A percentile compares a stretch with the other conserved stretches of the same genome.
These are phyloP conservation scores for Phytophthora tubulina DNA, from an alignment of 352 stramenopile genomes.

Conservation along the genomic window DNA sequence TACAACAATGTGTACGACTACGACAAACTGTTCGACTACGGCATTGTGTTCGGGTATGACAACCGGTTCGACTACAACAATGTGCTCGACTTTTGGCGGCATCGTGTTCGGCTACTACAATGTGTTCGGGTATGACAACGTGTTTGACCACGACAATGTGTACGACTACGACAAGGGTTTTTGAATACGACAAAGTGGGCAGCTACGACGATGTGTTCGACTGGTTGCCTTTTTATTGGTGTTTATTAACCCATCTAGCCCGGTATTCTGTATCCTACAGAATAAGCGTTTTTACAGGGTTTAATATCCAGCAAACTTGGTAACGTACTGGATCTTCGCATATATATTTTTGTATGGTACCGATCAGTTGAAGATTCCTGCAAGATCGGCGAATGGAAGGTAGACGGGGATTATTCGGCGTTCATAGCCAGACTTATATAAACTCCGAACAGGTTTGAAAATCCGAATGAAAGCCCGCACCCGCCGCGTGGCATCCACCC, in stretches of 20 bases:
- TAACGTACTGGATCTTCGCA: background rate
- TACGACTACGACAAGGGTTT: no score
- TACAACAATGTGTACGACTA: no score
- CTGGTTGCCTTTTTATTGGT: no score
- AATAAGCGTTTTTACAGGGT: conserved; percentile 25
- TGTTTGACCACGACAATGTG: no score
- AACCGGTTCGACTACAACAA: no score
- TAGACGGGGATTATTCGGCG: conserved; percentile 14
- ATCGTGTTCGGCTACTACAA: no score
- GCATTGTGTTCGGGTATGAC: no score
- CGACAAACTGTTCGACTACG: no score
- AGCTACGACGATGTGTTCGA: no score
- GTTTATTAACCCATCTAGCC: conserved; percentile 24
- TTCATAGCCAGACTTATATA: conserved; percentile 20
- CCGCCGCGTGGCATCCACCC: conserved; percentile 4
- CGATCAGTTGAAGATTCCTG: conserved; percentile 2
- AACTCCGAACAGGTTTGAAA: conserved; percentile 19
- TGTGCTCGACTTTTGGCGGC: no score
- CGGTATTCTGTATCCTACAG: conserved; percentile 35
- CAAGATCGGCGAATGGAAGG: conserved; percentile 6
- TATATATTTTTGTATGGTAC: conserved; percentile 18
- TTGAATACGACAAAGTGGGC: no score
- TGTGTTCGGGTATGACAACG: no score
- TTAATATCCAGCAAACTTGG: conserved; percentile 22
- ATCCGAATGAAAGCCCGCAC: conserved; percentile 12